Base-by-base conservation (phyloP, 1,284 basidiomycete genomes). In the Grifola frondosa region DNA sequence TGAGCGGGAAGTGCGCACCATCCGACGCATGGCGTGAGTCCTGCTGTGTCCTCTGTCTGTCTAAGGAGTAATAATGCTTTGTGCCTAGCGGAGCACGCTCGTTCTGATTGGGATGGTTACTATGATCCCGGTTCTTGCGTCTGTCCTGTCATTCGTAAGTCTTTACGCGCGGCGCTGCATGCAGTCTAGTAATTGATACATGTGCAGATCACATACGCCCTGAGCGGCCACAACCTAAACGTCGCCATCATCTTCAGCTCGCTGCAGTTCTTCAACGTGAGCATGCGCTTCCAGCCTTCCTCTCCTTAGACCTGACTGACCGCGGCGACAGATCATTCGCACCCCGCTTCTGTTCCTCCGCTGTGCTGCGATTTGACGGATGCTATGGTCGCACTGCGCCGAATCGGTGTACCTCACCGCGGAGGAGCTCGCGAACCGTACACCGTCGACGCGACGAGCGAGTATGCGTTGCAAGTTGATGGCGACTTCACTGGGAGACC, bases 401-500 rank as follows among this genome's bases (percentile, higher is more conserved):
- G 87, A 30, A 78, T 87, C 23, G 66, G 68, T 4, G 68, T 64
- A 15, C 83, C 85, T 57, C 65, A 88, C 21, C 68, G 74, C 5
- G n/a, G n/a, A n/a, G n/a, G n/a, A n/a, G 80, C 84, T 1, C 85
- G 89, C 46, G 84, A 88, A 54, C 70, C 76, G 1, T 78, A 80
- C 52, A 53, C 56, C 11, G 69, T 83, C 43, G 73, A 82, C 30
- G 50, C 58, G 3, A 54, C 65, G 1, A 59, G 65, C 28, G 62
- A 70, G 31, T 59, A 60, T 37, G 84, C 81, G 6, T 64, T 90
- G 26, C 63, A 73, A 1, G 73, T 82, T 9, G 71, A 83, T 40
- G 87, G 79, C 2, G 77, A 78, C 54, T 90, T 89, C 63, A 69
- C 74, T 89, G 86, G 82, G 86, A 88, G 56, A 70, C 70, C 0